Base-by-base conservation (phyloP, 495 filamentous ascomycete genomes). In the Tuber indicum region DNA sequence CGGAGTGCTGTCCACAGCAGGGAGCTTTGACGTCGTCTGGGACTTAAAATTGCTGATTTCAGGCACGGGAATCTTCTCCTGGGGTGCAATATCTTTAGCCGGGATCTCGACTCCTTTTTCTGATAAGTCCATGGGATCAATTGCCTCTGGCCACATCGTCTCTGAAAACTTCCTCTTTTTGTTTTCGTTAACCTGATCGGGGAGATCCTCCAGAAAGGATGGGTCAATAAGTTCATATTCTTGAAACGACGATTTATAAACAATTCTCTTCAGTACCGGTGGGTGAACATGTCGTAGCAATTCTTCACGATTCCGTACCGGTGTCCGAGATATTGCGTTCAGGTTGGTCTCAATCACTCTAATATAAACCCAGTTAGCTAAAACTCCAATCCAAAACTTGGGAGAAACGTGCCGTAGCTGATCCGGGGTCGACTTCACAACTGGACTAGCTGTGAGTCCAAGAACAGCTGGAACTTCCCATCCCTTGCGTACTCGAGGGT, bases 361-460 rank as follows among this genome's bases (percentile, higher is more conserved):
- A 71, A 0, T n/a, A 5, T 36, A n/a, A 71, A 39, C 23, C 70
- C 72, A 71, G 26, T 81, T 26, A 69, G 62, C 70, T 8, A 17
- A 71, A 62, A 76, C 26, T 72, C 9, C 36, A 72, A 45, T 17
- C 41, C 8, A 47, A 47, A 32, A 26, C 4, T 44, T 45, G 23
- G 58, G n/a, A 71, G 76, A 71, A 52, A 87, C 84, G 86, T 83
- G 76, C 78, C 78, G 75, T 23, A 94, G 84, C 49, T 86, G 87
- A 0, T 82, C 78, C 9, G 86, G 83, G 44, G 87, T 86, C 75
- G 87, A 86, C 83, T 86, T 88, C 75, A 92, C 89, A 16, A 94
- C 86, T 0, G 95, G 95, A 80, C 93, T 96, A 0, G 95, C 95
- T 32, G 92, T 94, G 3, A 98, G 87, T 8, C 94, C 95, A 14